Base-by-base conservation (phyloP, 1,139 yeast species). In the Blastobotrys malaysiensis region DNA sequence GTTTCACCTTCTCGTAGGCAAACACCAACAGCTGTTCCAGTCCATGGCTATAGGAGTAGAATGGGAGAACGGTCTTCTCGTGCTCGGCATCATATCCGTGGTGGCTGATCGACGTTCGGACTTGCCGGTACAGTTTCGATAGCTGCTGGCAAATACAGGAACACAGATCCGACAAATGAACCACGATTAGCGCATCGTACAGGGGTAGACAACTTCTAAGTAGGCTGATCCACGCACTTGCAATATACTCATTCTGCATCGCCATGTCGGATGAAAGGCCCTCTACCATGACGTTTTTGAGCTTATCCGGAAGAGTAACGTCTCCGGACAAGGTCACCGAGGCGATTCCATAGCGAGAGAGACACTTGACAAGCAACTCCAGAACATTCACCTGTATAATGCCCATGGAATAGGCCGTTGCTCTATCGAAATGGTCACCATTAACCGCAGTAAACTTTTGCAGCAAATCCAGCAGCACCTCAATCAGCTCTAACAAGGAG, bases 11-110 rank as follows among this genome's bases (percentile, higher is more conserved):
- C 5, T 58, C 61, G 65, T 86, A 89, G n/a, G 88, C 79, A 1
- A 80, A 77, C 1, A 77, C 74, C 46, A 88, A 66, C 20, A 87
- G 66, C 55, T 82, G 83, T 61, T 86, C 90, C 43, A 88, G 67
- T 0, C 93, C 91, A n/a, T 78, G 73, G 47, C 88, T 36, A 77
- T 48, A 52, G n/a, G 51, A 43, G 22, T 52, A 43, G 14, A 52
- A 52, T 16, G 54, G 3, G 58, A 31, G 39, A n/a, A 31, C 16
- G n/a, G 39, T 31, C 16, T 31, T 31, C 3, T 31, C 39, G 7
- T 31, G 39, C 16, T 31, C 39, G 4, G 16, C 14, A 31, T 31
- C 39, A 7, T 31, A 31, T 14, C 39, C 39, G 16, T 31, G 39
- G 39, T 31, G 39, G n/a, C 39, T 31, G 11, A 31, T 31, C 5